Evolutionary conservation across 148 eudicot species (phyloP), one percentile per base, ranked within the genome.

Genomic region (Suaeda aralocaspica): DNA sequence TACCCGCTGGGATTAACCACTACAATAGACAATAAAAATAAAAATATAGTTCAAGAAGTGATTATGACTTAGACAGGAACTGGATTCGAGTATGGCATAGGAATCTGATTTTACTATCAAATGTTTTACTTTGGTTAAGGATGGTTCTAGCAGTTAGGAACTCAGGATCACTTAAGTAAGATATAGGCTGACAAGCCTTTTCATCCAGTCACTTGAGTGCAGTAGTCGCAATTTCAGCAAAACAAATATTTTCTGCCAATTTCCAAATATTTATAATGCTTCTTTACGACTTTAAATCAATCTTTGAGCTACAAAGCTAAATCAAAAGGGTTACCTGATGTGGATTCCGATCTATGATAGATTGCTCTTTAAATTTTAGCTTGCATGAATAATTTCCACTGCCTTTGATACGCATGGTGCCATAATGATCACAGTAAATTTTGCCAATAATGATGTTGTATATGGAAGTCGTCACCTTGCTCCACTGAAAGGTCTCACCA

Each of bases 361-460:
- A 92, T 72, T 89, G 98, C 84, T 92, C 98, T 80, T 89, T 89
- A 74, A 89, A 92, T 72, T 92, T 92, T 58, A 92, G 89, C 82
- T 88, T 92, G 87, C 98, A 92, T 50, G 98, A 89, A 74, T 92
- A 92, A 29, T 74, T 86, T 70, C 93, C 96, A 78, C 98, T 92
- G 68, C 98, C 98, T 67, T 82, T 88, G 75, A 92, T 90, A 61
- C 98, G 91, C 98, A 92, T 89, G 69, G 98, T 89, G 59, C 98
- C 98, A 58, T 88, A 92, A 72, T 92, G 98, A 69, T 92, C 98
- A 69, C 98, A 92, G 34, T 92, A 92, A 61, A 92, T 92, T 86
- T 89, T 92, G 67, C 98, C 98, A 46, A 92, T 78, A 67, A 92
- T 92, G 30, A 92, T 92, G 79, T 92, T 92, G 85, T 92, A 92